Evolutionary conservation across 345 rosid species (phyloP).

Genomic region (Populus alba): DNA sequence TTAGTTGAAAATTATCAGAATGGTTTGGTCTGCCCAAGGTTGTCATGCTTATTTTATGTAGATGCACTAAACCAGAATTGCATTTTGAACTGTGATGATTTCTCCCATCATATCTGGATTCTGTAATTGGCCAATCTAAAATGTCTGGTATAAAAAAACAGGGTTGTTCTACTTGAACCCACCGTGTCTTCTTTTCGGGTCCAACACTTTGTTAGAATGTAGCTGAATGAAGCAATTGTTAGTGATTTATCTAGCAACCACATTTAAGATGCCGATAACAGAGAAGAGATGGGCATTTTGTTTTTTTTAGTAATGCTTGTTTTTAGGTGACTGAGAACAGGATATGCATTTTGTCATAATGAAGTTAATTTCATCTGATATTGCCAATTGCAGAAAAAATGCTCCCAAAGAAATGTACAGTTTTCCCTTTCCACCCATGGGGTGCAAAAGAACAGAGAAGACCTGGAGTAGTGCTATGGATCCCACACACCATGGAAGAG

Average conservation of each 20-base stretch:
- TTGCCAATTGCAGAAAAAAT: conserved; percentile 37
- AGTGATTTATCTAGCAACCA: background rate
- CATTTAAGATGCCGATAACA: background rate
- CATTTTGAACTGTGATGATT: background rate
- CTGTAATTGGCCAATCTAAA: background rate
- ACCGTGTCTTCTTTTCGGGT: background rate
- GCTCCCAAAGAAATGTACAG: conserved; percentile 58
- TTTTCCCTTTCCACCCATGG: conserved; percentile 69
- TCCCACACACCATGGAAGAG: conserved; percentile 49
- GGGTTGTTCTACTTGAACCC: background rate
- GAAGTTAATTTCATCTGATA: background rate
- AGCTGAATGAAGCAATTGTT: background rate
- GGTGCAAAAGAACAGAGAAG: conserved; percentile 44
- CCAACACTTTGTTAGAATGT: background rate
- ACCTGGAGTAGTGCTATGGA: conserved; percentile 69
- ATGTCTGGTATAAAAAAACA: background rate
- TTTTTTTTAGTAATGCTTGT: background rate
- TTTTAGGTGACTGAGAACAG: background rate
- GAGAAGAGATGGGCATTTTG: background rate
- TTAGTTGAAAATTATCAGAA: background rate
- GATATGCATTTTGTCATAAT: background rate
- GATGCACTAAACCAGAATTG: background rate
- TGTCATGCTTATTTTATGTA: background rate
- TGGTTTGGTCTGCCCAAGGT: no score
- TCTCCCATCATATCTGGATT: background rate